Evolutionary conservation across 352 stramenopile species (phyloP).

Genomic region (Phytophthora macrochlamydospora): DNA sequence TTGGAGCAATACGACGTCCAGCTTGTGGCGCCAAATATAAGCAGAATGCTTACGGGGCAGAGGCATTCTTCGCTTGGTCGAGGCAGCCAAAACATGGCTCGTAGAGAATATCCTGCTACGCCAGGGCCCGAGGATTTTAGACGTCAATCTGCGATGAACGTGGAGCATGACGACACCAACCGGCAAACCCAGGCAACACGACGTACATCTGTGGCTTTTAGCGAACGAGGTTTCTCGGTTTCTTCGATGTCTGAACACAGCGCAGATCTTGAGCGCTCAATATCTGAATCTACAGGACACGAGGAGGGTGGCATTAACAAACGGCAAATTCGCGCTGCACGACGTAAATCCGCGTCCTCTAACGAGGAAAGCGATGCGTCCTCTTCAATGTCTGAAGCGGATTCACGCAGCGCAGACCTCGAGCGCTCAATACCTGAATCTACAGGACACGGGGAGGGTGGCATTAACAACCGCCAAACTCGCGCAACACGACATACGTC

Average conservation of each 20-base stretch:
- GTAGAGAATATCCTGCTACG: conserved; percentile 2
- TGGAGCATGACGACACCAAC: background rate
- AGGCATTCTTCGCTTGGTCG: conserved; percentile 15
- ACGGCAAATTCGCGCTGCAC: too few relatives aligned
- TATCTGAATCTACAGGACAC: too few relatives aligned
- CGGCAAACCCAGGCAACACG: background rate
- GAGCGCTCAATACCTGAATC: too few relatives aligned
- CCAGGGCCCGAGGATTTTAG: conserved; percentile 1
- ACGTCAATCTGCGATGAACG: conserved; percentile 3
- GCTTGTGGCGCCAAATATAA: conserved; percentile 39
- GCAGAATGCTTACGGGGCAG: conserved; percentile 33
- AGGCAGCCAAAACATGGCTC: conserved; percentile 18
- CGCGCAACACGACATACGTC: conserved; percentile 1
- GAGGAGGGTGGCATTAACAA: too few relatives aligned
- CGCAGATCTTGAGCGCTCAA: too few relatives aligned
- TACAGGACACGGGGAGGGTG: too few relatives aligned
- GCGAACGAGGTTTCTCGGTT: conserved; percentile 10
- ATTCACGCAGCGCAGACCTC: conserved; percentile 15
- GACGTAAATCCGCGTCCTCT: too few relatives aligned
- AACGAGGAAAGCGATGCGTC: too few relatives aligned
- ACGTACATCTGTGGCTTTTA: conserved; percentile 3
- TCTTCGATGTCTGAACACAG: conserved; percentile 13
- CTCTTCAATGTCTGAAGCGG: background rate
- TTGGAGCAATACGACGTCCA: conserved; percentile 44
- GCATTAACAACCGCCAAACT: background rate